phyloP scores from a whole-genome alignment of 208 protist genomes.

The Lotmaria passim region DNA sequence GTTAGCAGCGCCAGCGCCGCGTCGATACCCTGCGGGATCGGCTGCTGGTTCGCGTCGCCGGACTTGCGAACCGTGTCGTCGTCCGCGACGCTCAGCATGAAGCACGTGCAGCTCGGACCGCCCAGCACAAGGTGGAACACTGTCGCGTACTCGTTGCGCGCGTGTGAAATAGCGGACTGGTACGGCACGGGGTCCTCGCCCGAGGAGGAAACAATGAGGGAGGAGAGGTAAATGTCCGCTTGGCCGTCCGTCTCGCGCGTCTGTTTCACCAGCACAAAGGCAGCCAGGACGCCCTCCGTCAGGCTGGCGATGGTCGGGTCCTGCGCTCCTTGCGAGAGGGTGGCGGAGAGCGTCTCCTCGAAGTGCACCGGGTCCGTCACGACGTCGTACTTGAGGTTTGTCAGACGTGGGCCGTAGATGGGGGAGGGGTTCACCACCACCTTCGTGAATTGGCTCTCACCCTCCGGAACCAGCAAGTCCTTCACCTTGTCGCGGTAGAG shows the following conservation, averaged over 20 bases:
- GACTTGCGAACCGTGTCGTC: constrained; percentile 40
- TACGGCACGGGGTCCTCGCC: constrained; percentile 64
- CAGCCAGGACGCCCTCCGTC: constrained; percentile 54
- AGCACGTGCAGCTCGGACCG: constrained; percentile 71
- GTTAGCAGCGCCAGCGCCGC: constrained; percentile 49
- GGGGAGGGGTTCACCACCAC: constrained; percentile 72
- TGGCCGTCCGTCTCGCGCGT: constrained; percentile 50
- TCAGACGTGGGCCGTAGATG: constrained; percentile 75
- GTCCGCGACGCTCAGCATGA: constrained; percentile 72
- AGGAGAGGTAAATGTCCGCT: constrained; percentile 77
- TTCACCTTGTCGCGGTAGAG: constrained; percentile 71
- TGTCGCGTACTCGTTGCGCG: constrained; percentile 56
- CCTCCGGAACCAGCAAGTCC: constrained; percentile 54
- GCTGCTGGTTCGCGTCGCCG: constrained; percentile 36
- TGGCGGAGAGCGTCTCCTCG: constrained; percentile 58
- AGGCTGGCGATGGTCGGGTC: constrained; percentile 53
- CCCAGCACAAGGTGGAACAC: constrained; percentile 77
- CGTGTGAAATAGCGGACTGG: constrained; percentile 46
- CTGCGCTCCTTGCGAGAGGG: constrained; percentile 40
- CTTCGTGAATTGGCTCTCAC: constrained; percentile 48
- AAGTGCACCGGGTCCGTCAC: constrained; percentile 51
- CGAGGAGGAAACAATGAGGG: constrained; percentile 59
- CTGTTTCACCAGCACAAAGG: constrained; percentile 67
- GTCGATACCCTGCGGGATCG: constrained; percentile 48
- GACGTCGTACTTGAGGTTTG: constrained; percentile 57